A percentile compares a stretch with the other conserved stretches of the same genome.
phyloP scores from a whole-genome alignment of 2,329 filamentous ascomycete species.

The Colletotrichum chrysophilum region DNA sequence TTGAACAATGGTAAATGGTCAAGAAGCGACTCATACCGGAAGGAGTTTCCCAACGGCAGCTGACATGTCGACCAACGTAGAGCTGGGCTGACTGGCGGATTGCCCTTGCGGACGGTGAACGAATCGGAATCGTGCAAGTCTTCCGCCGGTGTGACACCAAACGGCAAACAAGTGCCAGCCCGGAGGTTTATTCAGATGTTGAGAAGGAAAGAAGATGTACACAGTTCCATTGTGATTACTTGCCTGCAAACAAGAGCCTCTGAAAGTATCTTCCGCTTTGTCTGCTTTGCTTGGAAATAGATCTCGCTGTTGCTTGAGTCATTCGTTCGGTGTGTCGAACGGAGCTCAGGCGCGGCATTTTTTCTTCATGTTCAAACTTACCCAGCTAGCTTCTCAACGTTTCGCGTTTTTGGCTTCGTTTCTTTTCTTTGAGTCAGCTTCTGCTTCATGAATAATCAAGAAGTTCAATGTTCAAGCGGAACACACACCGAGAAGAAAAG shows the following conservation, averaged over 20 bases:
- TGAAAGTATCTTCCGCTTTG: background rate
- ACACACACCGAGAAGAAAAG: background rate
- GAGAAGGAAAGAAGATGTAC: background rate
- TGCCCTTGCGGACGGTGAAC: background rate
- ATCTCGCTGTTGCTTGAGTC: background rate
- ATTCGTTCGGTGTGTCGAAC: background rate
- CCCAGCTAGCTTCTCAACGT: background rate
- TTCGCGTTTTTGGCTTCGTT: background rate
- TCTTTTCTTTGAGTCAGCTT: background rate
- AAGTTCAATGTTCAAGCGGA: background rate
- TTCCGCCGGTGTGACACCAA: background rate
- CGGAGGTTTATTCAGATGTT: background rate
- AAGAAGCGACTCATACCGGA: background rate
- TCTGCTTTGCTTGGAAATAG: background rate
- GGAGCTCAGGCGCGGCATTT: background rate
- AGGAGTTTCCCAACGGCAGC: background rate
- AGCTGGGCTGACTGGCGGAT: background rate
- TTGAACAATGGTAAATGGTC: background rate
- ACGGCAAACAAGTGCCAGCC: background rate
- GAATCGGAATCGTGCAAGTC: conserved; percentile 2
- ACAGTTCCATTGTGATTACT: background rate
- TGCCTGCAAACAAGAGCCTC: background rate
- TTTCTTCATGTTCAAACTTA: background rate
- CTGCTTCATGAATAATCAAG: background rate
- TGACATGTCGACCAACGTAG: background rate